A percentile compares a stretch with the other conserved stretches of the same genome.
phyloP scores from a whole-genome alignment of 768 basidiomycete species.

The Filobasidium wieringae region DNA sequence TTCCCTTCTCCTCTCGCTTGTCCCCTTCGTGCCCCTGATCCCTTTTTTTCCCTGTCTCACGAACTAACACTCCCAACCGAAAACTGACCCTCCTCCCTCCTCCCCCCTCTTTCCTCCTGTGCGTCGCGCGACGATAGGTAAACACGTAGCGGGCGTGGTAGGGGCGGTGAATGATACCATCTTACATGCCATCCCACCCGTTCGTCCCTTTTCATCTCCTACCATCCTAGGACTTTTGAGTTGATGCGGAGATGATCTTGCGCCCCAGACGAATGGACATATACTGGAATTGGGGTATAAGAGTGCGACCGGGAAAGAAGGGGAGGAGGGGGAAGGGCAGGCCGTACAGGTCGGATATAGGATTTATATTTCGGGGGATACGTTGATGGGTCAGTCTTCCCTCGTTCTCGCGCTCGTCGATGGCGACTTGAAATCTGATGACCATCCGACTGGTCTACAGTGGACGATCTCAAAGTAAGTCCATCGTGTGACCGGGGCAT shows the following conservation, averaged over 20 bases:
- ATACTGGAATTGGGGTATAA: constrained; percentile 12
- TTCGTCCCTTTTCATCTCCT: not conserved
- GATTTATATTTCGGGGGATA: constrained; percentile 38
- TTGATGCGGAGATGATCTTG: not conserved
- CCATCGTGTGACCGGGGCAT: not conserved
- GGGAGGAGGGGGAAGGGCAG: constrained; percentile 6
- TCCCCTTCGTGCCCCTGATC: no score
- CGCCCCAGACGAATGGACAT: constrained; percentile 9
- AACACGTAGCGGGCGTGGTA: constrained; percentile 31
- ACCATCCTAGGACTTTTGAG: not conserved
- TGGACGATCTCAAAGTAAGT: constrained; percentile 32
- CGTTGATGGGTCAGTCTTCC: constrained; percentile 22
- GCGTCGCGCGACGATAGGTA: constrained; percentile 19
- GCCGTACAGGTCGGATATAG: constrained; percentile 20
- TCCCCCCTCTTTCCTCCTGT: no score
- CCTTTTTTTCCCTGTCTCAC: no score
- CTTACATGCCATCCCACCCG: constrained; percentile 25
- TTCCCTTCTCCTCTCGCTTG: no score
- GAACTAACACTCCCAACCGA: no score
- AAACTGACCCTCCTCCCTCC: no score
- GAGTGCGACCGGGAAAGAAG: no score
- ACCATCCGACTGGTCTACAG: not conserved
- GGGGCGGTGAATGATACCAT: constrained; percentile 25
- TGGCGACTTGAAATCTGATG: not conserved
- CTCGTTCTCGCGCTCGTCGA: not conserved